Conservation (phyloP, 768 basidiomycete species). For the Lactifluus piperatus region DNA sequence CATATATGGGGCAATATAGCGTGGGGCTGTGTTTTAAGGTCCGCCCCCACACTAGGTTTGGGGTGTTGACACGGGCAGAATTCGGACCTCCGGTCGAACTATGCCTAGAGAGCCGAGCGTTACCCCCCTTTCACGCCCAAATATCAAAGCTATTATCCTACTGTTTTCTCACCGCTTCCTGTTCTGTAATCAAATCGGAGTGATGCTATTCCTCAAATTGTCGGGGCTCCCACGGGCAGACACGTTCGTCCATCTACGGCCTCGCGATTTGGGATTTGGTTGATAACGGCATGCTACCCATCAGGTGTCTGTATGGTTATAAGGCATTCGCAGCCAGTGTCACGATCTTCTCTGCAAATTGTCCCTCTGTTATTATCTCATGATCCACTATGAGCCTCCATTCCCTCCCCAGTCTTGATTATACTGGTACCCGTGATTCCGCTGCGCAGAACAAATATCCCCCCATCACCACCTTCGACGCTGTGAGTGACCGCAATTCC, state of each 20-base stretch:
- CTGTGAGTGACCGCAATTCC: background rate
- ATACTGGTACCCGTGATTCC: background rate
- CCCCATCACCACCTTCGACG: background rate
- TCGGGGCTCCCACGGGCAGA: background rate
- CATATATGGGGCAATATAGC: too few species aligned
- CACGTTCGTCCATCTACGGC: constrained; percentile 12
- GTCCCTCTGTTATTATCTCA: background rate
- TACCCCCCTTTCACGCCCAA: constrained; percentile 3
- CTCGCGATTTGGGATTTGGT: background rate
- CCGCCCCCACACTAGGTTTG: background rate
- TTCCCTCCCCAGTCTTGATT: background rate
- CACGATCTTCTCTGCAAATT: background rate
- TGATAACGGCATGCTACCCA: constrained; percentile 2
- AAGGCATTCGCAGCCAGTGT: background rate
- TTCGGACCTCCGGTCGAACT: background rate
- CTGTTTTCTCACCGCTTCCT: background rate
- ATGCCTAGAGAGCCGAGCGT: background rate
- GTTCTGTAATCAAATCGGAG: background rate
- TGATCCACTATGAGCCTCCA: constrained; percentile 8
- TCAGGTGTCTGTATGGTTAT: background rate
- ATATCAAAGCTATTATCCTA: background rate
- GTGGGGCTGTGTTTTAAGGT: background rate
- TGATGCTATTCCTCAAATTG: background rate
- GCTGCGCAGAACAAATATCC: background rate
- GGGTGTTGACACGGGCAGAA: background rate